These are phyloP conservation scores for Sclerotinia sclerotiorum DNA, from an alignment of 2,329 filamentous ascomycete genomes.

Conservation along the genomic window DNA sequence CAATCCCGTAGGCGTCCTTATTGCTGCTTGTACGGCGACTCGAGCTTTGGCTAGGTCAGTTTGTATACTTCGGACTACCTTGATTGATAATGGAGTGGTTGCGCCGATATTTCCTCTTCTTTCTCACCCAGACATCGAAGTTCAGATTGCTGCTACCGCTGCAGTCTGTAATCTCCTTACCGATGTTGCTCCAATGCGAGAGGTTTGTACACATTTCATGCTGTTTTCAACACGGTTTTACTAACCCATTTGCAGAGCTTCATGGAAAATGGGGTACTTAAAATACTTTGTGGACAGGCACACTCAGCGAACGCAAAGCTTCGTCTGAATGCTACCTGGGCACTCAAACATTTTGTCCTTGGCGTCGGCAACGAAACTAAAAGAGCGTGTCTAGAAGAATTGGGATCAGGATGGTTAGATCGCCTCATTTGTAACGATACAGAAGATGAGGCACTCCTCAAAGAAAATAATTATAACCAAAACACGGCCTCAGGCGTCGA, in stretches of 20 bases:
- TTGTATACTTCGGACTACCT: slow-evolving; percentile 75
- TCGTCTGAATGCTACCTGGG: slow-evolving; percentile 86
- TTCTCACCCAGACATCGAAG: slow-evolving; percentile 70
- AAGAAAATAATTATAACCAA: slow-evolving; percentile 37
- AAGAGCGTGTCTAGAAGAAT: slow-evolving; percentile 71
- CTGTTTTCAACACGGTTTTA: background rate
- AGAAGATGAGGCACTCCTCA: slow-evolving; percentile 51
- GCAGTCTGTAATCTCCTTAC: slow-evolving; percentile 82
- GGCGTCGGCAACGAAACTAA: slow-evolving; percentile 71
- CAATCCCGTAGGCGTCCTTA: slow-evolving; percentile 75
- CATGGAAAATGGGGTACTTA: slow-evolving; percentile 70
- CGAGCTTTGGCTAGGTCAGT: slow-evolving; percentile 83
- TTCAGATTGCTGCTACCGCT: slow-evolving; percentile 83
- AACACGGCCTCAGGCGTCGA: slow-evolving; percentile 18
- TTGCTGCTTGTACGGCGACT: slow-evolving; percentile 81
- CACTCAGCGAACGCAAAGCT: slow-evolving; percentile 77
- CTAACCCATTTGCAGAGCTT: slow-evolving; percentile 55
- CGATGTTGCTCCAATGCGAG: slow-evolving; percentile 88
- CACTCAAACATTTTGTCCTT: slow-evolving; percentile 84
- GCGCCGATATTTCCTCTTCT: slow-evolving; percentile 75
- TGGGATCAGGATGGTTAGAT: slow-evolving; percentile 78
- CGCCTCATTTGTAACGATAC: slow-evolving; percentile 69
- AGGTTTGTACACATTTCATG: slow-evolving; percentile 54
- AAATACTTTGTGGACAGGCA: slow-evolving; percentile 78
- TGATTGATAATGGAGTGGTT: slow-evolving; percentile 83